These are phyloP conservation scores for Peronospora farinosa DNA, from an alignment of 352 stramenopile genomes.

Conservation along the genomic window DNA sequence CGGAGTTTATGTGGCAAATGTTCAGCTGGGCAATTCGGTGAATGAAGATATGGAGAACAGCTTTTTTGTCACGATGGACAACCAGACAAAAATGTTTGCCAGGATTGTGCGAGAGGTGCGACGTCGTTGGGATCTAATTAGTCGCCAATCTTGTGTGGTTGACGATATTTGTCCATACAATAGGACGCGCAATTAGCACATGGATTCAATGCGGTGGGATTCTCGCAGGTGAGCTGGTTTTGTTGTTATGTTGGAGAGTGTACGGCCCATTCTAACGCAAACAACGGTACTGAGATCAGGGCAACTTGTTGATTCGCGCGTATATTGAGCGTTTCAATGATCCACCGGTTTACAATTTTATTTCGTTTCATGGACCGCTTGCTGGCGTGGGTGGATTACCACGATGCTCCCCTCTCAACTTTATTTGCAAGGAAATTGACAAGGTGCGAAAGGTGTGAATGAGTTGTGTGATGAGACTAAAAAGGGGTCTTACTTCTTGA, in stretches of 20 bases:
- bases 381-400: slow-evolving; percentile 86
- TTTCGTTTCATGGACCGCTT: slow-evolving; percentile 90
- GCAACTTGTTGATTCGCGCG: slow-evolving; percentile 90
- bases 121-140: not conserved
- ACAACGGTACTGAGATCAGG: slow-evolving; percentile 25
- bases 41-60: slow-evolving; percentile 88
- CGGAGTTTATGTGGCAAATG: slow-evolving; percentile 77
- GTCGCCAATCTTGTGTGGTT: slow-evolving; percentile 3
- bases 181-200: slow-evolving; percentile 73
- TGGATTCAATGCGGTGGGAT: slow-evolving; percentile 92
- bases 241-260: not conserved
- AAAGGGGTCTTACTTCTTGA: slow-evolving; percentile 7
- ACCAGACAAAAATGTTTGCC: slow-evolving; percentile 87
- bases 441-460: slow-evolving; percentile 24
- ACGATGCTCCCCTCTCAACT: slow-evolving; percentile 75
- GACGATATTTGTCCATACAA: not conserved
- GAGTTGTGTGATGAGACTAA: not conserved
- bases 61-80: slow-evolving; percentile 91
- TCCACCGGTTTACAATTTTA: slow-evolving; percentile 86
- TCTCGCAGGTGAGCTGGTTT: slow-evolving; percentile 74
- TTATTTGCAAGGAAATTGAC: slow-evolving; percentile 84
- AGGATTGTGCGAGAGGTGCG: slow-evolving; percentile 59
- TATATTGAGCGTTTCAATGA: slow-evolving; percentile 93
- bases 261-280: not conserved
- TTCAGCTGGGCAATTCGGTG: slow-evolving; percentile 83